phyloP scores from a whole-genome alignment of 352 stramenopile species.

The Saprolegnia diclina region DNA sequence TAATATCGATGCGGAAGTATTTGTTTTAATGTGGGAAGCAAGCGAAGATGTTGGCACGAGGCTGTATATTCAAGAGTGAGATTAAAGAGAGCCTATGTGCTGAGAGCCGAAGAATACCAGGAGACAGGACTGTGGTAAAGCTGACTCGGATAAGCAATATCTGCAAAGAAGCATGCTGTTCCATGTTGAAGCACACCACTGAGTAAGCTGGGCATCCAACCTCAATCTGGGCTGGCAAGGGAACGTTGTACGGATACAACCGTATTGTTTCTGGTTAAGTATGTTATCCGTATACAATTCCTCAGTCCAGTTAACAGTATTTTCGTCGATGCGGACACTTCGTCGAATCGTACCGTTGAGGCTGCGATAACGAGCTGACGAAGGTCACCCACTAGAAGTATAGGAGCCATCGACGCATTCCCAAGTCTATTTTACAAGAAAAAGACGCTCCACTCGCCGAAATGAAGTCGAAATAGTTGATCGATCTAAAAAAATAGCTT shows the following conservation, averaged over 20 bases:
- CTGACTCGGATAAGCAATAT: neutral
- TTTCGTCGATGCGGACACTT: conserved; percentile 16
- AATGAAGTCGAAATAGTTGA: neutral
- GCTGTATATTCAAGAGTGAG: neutral
- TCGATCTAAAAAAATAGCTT: neutral
- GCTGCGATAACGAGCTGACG: conserved; percentile 3
- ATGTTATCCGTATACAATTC: neutral
- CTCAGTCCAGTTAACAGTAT: neutral
- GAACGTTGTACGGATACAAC: neutral
- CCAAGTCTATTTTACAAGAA: neutral
- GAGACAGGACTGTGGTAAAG: neutral
- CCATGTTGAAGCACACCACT: neutral
- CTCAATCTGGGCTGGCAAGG: neutral
- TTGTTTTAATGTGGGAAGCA: neutral
- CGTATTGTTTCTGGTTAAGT: neutral
- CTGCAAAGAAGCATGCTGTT: neutral
- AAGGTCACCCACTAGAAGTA: conserved; percentile 9
- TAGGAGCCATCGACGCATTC: conserved; percentile 12
- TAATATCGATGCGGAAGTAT: conserved; percentile 10
- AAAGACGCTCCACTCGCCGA: neutral
- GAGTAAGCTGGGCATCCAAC: neutral
- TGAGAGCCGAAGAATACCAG: neutral
- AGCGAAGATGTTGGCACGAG: neutral
- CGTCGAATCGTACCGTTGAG: neutral
- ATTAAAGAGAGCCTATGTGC: neutral